Percentiles rank a stretch among this genome's conserved stretches.
phyloP scores from a whole-genome alignment of 2,329 filamentous ascomycete species.

The Cytospora piceae region DNA sequence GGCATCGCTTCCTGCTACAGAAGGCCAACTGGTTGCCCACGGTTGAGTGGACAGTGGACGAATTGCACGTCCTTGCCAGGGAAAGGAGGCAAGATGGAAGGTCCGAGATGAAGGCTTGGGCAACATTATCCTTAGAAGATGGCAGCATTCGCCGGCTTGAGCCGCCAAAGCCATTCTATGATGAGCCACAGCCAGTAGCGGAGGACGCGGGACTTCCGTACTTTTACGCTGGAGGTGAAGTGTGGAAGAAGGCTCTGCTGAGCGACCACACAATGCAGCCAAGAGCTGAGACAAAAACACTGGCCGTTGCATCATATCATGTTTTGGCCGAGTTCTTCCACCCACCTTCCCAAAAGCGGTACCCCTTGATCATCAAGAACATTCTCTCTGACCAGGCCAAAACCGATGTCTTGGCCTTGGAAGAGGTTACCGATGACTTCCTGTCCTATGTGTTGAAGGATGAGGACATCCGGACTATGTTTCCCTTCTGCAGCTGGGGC shows the following conservation, averaged over 20 bases:
- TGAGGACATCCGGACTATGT: constrained; percentile 49
- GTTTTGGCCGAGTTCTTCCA: constrained; percentile 55
- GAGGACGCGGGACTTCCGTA: constrained; percentile 8
- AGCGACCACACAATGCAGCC: not conserved
- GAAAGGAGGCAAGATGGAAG: constrained; percentile 42
- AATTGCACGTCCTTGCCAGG: constrained; percentile 58
- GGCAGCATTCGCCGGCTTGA: constrained; percentile 35
- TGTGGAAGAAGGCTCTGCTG: constrained; percentile 8
- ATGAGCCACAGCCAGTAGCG: constrained; percentile 4
- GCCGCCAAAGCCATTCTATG: constrained; percentile 34
- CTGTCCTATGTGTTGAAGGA: constrained; percentile 58
- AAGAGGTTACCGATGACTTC: constrained; percentile 69
- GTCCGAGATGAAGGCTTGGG: constrained; percentile 60
- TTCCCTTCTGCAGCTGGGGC: constrained; percentile 61
- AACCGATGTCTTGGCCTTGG: constrained; percentile 56
- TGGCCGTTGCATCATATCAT: constrained; percentile 55
- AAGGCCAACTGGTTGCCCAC: constrained; percentile 55
- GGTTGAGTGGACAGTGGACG: constrained; percentile 52
- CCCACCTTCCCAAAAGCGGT: constrained; percentile 48
- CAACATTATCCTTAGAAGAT: constrained; percentile 45
- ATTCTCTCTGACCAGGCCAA: constrained; percentile 47
- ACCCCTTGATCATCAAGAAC: constrained; percentile 48
- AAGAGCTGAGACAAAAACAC: constrained; percentile 17
- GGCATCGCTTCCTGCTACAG: constrained; percentile 55
- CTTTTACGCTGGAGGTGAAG: constrained; percentile 31